Percentiles rank a stretch among this genome's conserved stretches.
Conservation (phyloP, 2,329 filamentous ascomycete species). For the Arthroderma sp. region DNA sequence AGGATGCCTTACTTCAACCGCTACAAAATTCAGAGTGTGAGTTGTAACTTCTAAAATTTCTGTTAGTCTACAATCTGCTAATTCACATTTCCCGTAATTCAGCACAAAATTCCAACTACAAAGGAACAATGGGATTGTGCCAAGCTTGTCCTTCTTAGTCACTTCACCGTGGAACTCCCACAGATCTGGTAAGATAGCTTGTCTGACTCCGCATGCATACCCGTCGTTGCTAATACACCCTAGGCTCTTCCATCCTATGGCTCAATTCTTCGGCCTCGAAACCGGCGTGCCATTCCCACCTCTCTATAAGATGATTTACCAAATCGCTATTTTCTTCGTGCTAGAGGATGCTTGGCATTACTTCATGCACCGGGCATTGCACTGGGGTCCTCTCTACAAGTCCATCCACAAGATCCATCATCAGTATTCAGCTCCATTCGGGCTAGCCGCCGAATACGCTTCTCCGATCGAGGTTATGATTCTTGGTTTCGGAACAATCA, state of each 20-base stretch:
- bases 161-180: conserved; percentile 95
- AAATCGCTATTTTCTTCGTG: conserved; percentile 89
- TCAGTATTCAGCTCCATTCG: conserved; percentile 95
- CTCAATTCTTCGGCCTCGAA: conserved; percentile 78
- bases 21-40: conserved; percentile 85
- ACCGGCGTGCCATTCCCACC: conserved; percentile 84
- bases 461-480: conserved; percentile 96
- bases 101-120: conserved; percentile 74
- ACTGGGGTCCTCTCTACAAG: conserved; percentile 93
- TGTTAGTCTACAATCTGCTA: not conserved
- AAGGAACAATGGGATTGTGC: conserved; percentile 93
- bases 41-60: conserved; percentile 18
- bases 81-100: conserved; percentile 19
- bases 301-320: conserved; percentile 71
- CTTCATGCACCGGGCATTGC: conserved; percentile 83
- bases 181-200: conserved; percentile 64
- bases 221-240: conserved; percentile 6
- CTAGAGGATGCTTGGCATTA: conserved; percentile 98
- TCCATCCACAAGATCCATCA: conserved; percentile 98
- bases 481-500: conserved; percentile 74
- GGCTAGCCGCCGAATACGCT: conserved; percentile 90
- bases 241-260: conserved; percentile 87
- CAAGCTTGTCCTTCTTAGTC: conserved; percentile 77
- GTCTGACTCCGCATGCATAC: not conserved
- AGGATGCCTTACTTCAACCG: conserved; percentile 72